A percentile compares a stretch with the other conserved stretches of the same genome.
Evolutionary conservation across 2,329 filamentous ascomycete species (phyloP).

Genomic region (Arthrocladium fulminans): DNA sequence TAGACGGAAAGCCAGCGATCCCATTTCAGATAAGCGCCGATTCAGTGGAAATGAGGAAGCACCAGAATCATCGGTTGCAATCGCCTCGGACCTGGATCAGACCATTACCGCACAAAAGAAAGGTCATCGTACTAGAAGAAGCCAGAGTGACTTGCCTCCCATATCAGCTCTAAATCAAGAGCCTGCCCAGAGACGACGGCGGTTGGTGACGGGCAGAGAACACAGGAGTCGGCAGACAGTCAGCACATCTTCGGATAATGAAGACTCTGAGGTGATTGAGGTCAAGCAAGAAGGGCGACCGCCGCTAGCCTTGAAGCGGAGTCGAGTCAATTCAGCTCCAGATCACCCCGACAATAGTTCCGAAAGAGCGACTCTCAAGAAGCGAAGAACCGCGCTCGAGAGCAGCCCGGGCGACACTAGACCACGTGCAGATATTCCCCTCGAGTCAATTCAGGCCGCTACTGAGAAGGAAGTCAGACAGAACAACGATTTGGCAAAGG

Average conservation of each 20-base stretch:
- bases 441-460: not conserved
- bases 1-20: conserved; percentile 8
- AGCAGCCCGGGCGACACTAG: conserved; percentile 29
- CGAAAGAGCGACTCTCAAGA: conserved; percentile 27
- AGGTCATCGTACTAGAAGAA: conserved; percentile 16
- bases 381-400: conserved; percentile 36
- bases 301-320: conserved; percentile 29
- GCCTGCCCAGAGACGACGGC: conserved; percentile 17
- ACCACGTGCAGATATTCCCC: conserved; percentile 14
- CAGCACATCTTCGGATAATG: conserved; percentile 22
- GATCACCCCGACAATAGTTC: conserved; percentile 9
- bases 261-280: conserved; percentile 11
- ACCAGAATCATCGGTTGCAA: conserved; percentile 18
- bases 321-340: conserved; percentile 33
- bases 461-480: not conserved
- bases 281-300: conserved; percentile 12
- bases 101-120: conserved; percentile 13
- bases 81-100: conserved; percentile 22
- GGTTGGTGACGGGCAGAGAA: conserved; percentile 23
- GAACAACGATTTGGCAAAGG: not conserved
- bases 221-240: conserved; percentile 26
- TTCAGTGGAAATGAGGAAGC: conserved; percentile 7
- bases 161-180: conserved; percentile 16
- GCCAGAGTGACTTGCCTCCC: conserved; percentile 22
- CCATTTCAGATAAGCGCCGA: not conserved